These are phyloP conservation scores for Exophiala sp. DNA, from an alignment of 2,329 filamentous ascomycete genomes.

Conservation along the genomic window DNA sequence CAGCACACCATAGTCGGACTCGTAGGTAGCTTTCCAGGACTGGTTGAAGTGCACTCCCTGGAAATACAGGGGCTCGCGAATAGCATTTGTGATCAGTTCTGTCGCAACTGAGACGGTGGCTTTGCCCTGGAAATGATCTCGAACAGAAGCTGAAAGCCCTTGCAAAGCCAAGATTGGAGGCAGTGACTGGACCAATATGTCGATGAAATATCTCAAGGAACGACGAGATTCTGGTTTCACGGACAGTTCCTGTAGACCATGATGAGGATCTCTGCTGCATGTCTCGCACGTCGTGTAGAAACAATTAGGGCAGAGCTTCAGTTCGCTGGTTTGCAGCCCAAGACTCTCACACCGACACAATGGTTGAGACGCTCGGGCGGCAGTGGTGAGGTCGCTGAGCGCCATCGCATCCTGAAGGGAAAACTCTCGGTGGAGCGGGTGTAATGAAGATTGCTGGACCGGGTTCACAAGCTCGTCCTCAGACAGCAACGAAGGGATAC, in stretches of 20 bases:
- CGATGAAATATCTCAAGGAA: conserved; percentile 5
- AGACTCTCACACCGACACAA: conserved; percentile 56
- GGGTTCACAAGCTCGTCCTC: not conserved
- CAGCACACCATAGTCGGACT: conserved; percentile 14
- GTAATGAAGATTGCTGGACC: not conserved
- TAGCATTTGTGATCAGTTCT: conserved; percentile 23
- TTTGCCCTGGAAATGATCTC: not conserved
- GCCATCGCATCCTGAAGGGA: not conserved
- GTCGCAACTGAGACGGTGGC: conserved; percentile 23
- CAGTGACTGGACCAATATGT: not conserved
- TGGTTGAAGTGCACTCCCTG: conserved; percentile 33
- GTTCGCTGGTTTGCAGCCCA: conserved; percentile 32
- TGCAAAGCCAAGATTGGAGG: conserved; percentile 7
- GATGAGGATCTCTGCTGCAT: conserved; percentile 19
- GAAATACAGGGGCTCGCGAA: conserved; percentile 35
- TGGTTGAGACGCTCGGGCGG: conserved; percentile 30
- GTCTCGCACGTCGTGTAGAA: conserved; percentile 20
- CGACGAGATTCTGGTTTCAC: not conserved
- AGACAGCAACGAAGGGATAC: not conserved
- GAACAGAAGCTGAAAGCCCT: not conserved
- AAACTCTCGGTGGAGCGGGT: not conserved
- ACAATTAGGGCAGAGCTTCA: conserved; percentile 16
- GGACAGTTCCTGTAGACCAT: conserved; percentile 3
- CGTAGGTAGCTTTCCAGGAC: conserved; percentile 42
- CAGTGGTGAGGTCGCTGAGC: not conserved